Base-by-base conservation (phyloP, 768 basidiomycete species). In the Cystobasidium onofrii region DNA sequence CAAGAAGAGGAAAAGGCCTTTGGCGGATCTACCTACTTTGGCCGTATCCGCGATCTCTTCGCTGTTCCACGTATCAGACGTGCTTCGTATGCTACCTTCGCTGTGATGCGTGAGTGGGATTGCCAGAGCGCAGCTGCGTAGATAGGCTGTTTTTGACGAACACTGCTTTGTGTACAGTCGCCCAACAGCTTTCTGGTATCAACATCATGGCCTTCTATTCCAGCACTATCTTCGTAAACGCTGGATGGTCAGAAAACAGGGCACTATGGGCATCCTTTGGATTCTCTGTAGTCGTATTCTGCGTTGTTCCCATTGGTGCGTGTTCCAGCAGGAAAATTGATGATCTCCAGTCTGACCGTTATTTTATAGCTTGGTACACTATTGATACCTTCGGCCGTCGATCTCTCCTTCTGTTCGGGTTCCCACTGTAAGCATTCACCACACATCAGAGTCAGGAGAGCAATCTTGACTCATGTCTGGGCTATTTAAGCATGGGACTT, bases 401-500 rank as follows among this genome's bases (percentile, higher is more conserved):
- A n/a, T 87, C 87, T 67, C 83, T 91, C 1, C 83, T 91, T 15
- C 81, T 91, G 13, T 86, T 86, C 76, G 90, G 89, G 0, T 91
- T 91, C 84, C 90, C 90, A 0, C 90, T 86, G 52, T 54, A 29
- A 54, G 52, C n/a, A 39, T 6, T 39, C 39, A 39, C 39, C 39
- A 15, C 39, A 39, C 27, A 29, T 54, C 77, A 90, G 90, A 15
- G 85, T 90, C 44, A 87, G 90, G n/a, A 87, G 87, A 70, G 83
- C 91, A 1, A 82, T 91, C 17, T 80, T 91, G 17, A 86, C 86
- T 76, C 90, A 89, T 0, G 91, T 91, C 84, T 90, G 90, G 0
- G 85, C 86, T 39, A 52, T 66, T 13, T 44, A 17, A 66, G 41
- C 64, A 64, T 43, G 71, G 62, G 31, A 10, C 9, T 43, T 23